Base-by-base conservation (phyloP, 164 flowering plant species). In the Magnolia officinalis region DNA sequence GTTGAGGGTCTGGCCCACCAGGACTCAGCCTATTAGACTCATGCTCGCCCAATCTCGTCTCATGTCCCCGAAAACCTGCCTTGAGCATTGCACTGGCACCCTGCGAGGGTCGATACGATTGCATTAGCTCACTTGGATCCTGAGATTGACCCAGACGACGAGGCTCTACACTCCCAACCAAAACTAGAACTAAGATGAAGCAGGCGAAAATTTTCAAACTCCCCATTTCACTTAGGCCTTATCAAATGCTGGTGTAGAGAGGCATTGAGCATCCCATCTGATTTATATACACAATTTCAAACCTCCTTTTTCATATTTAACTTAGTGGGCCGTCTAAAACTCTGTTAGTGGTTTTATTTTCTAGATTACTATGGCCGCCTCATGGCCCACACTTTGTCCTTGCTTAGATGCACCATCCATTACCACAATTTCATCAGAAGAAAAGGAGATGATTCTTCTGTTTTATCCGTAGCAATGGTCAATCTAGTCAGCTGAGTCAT, bases 21-120 rank as follows among this genome's bases (percentile, higher is more conserved):
- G 77, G 77, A 26, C 77, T 75, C 10, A 75, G 63, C 58, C 77
- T 65, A 50, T 66, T 75, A 14, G 77, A 65, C 63, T 75, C 77
- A 18, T 9, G 50, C 50, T 50, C 72, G 10, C 9, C 10, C 68
- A 9, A 16, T 11, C 29, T 21, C 51, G 24, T 66, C 63, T 23
- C 50, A 49, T 26, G 8, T 63, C 49, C 66, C 72, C 63, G 16
- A 6, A 5, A 6, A 63, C 71, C 24, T 1, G 37, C 23, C 52
- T 20, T 14, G 37, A 23, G 5, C 23, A 63, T 61, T 58, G 67
- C 24, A n/a, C 52, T 50, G 49, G 58, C 72, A 18, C 58, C 58
- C 45, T 37, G 45, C 45, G 4, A 13, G 4, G 8, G 18, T 68
- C 4, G 71, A 26, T 16, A 29, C 18, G 71, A 8, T 18, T 29